Conservation (phyloP, 2,329 filamentous ascomycete genomes). For the Sarocladium oryzae region DNA sequence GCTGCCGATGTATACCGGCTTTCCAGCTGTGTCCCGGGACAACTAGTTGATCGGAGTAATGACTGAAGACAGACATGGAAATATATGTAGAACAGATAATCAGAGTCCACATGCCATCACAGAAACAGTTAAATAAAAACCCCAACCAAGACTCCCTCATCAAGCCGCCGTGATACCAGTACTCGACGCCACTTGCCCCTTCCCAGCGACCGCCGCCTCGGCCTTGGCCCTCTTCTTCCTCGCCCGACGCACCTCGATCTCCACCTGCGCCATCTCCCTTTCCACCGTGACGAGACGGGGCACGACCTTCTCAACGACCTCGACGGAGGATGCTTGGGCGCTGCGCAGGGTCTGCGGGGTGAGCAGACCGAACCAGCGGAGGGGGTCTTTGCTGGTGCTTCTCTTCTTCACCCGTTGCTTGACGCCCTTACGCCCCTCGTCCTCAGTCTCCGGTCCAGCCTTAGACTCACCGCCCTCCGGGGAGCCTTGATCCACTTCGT, state of each 20-base stretch:
- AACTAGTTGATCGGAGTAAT: no score
- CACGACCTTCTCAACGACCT: constrained; percentile 50
- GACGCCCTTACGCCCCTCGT: constrained; percentile 11
- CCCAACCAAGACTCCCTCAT: neutral
- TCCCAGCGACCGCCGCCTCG: constrained; percentile 26
- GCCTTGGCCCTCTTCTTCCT: constrained; percentile 48
- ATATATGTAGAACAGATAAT: no score
- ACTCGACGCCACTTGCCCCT: constrained; percentile 13
- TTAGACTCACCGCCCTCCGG: no score
- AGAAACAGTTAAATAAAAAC: neutral
- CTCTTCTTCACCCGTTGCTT: constrained; percentile 4
- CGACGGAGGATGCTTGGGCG: constrained; percentile 53
- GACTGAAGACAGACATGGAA: no score
- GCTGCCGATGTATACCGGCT: no score
- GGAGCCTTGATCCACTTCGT: constrained; percentile 8
- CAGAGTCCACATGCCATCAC: no score
- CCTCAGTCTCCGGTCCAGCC: constrained; percentile 13
- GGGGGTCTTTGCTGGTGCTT: constrained; percentile 40
- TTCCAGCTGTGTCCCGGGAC: neutral
- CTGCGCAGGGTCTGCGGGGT: constrained; percentile 45
- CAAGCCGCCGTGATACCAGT: constrained; percentile 13
- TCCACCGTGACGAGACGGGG: constrained; percentile 51
- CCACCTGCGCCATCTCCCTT: constrained; percentile 55
- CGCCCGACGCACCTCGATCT: constrained; percentile 61
- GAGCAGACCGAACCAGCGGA: constrained; percentile 51